Evolutionary conservation across 805 yeast genomes (phyloP), one percentile per base, ranked within the genome.

Genomic region (Suhomyces faveliae): DNA sequence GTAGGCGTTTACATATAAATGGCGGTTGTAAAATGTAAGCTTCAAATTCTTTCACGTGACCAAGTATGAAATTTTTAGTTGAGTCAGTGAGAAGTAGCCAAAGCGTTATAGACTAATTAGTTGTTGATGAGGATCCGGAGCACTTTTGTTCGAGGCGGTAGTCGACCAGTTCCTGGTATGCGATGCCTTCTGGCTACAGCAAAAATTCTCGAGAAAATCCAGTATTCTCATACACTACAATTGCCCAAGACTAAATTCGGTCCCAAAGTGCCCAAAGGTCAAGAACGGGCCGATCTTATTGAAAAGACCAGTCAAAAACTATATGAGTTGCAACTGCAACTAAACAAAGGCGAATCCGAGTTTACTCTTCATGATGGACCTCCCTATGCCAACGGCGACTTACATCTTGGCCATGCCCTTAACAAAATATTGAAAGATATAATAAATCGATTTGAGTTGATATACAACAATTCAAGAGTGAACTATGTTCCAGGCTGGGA

Each of bases 401-500:
- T 94, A 19, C 99, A 94, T 64, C 66, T 91, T 43, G 89, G 98
- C 47, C 99, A 94, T 68, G 89, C 98, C 0, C 68, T 94, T 57
- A 94, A 94, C 70, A 92, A 94, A 62, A 79, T 90, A 17, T 66
- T 89, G 47, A 94, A 94, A 64, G 99, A 94, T 65, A 82, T 94
- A 40, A 80, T 92, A 40, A 80, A 81, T 52, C 73, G 99, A 44
- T 84, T 71, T 55, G 83, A 89, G 59, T 68, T 91, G 21, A 62
- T 84, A 17, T 53, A 62, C 48, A 65, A 73, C 33, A 87, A 89
- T 12, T 76, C 81, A 50, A 74, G 76, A 42, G 81, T 94, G 3
- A 74, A 77, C 45, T 94, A 88, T 59, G 76, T 77, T 37, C 97
- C 98, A 0, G 99, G 99, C 0, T 94, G 99, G 98, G 99, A 94